phyloP scores from a whole-genome alignment of 1,284 basidiomycete species.

The Rhodotorula sp. region DNA sequence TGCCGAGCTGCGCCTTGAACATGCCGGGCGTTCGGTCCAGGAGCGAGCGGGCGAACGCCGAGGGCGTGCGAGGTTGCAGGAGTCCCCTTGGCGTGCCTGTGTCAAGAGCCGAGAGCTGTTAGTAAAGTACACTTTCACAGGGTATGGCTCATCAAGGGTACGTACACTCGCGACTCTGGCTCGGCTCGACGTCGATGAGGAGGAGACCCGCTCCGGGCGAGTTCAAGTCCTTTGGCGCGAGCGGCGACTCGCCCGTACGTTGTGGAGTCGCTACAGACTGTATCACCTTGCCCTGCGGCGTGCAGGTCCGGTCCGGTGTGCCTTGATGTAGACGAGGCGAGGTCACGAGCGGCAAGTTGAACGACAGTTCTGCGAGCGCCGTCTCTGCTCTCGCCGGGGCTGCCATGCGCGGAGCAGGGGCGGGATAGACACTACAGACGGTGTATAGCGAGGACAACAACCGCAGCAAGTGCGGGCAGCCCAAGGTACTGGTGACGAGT shows the following conservation, averaged over 20 bases:
- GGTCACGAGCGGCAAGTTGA: background rate
- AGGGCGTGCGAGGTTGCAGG: background rate
- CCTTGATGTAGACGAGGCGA: too few species aligned
- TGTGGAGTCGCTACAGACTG: background rate
- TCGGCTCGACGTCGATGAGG: background rate
- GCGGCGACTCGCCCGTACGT: background rate
- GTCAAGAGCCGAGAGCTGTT: too few species aligned
- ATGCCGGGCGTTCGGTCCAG: conserved; percentile 19
- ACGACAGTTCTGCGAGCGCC: background rate
- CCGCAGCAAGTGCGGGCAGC: too few species aligned
- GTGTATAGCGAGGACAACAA: too few species aligned
- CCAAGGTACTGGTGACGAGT: too few species aligned
- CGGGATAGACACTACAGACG: too few species aligned
- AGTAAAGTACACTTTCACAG: too few species aligned
- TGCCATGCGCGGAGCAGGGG: too few species aligned
- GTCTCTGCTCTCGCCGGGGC: background rate
- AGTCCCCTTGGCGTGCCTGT: background rate
- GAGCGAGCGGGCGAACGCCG: conserved; percentile 16
- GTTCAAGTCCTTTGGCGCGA: background rate
- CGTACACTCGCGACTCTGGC: background rate
- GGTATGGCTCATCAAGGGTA: background rate
- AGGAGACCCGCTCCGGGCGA: background rate
- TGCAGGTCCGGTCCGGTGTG: too few species aligned
- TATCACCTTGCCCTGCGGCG: too few species aligned
- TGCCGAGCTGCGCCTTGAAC: conserved; percentile 14